Evolutionary conservation across 495 filamentous ascomycete genomes (phyloP).

Genomic region (Eremomyces bilateralis): DNA sequence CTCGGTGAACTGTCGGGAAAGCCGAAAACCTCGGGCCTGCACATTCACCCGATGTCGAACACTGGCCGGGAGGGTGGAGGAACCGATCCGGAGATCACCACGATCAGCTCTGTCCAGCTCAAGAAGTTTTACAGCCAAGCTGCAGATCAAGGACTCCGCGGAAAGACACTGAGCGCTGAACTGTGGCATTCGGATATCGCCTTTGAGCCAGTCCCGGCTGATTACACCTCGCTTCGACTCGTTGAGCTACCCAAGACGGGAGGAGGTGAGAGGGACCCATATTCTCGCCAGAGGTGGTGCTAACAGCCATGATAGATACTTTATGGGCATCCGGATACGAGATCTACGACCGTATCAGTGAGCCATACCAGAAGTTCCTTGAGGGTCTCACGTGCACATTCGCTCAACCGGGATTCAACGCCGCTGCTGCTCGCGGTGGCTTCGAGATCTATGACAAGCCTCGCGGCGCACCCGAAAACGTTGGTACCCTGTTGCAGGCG

Average conservation of each 20-base stretch:
- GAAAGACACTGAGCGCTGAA: conserved; percentile 12
- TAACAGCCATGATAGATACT: too few relatives aligned
- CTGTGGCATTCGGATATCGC: conserved; percentile 19
- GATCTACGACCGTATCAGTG: conserved; percentile 48
- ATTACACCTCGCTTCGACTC: conserved; percentile 21
- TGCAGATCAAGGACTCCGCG: too few relatives aligned
- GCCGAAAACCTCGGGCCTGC: conserved; percentile 23
- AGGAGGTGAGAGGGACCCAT: conserved; percentile 44
- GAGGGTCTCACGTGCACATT: conserved; percentile 44
- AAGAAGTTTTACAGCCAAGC: conserved; percentile 23
- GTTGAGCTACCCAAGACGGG: conserved; percentile 42
- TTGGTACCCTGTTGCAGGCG: conserved; percentile 35
- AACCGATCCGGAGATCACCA: conserved; percentile 49
- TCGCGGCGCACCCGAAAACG: conserved; percentile 46
- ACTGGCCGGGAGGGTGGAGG: conserved; percentile 32
- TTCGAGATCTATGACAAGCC: conserved; percentile 30
- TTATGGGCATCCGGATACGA: conserved; percentile 59
- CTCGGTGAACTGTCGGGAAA: conserved; percentile 41
- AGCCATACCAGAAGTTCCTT: conserved; percentile 37
- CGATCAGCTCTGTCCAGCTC: conserved; percentile 38
- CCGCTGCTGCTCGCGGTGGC: conserved; percentile 27
- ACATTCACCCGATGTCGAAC: conserved; percentile 55
- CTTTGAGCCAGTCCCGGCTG: conserved; percentile 17
- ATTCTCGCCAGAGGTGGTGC: too few relatives aligned
- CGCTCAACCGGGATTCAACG: conserved; percentile 34